These are phyloP conservation scores for Scalesia atractyloides DNA, from an alignment of 129 eudicot species.

Conservation along the genomic window DNA sequence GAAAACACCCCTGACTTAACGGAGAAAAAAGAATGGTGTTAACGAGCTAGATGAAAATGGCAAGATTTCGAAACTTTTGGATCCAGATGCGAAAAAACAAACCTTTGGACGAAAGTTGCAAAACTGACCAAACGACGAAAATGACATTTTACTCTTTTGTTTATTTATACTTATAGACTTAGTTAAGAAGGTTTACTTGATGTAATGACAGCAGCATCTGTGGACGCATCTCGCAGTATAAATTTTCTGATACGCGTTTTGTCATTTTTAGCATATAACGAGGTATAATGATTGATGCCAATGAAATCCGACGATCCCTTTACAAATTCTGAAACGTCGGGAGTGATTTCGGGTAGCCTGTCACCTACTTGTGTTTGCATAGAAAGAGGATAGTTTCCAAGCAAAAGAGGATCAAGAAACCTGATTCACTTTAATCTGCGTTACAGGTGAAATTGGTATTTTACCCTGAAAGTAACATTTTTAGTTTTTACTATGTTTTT, in stretches of 20 bases:
- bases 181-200: slow-evolving; percentile 40
- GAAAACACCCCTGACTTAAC: too few relatives aligned
- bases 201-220: slow-evolving; percentile 73
- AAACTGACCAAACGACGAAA: too few relatives aligned
- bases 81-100: too few relatives aligned
- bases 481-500: slow-evolving; percentile 10
- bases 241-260: slow-evolving; percentile 58
- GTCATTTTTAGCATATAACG: slow-evolving; percentile 81
- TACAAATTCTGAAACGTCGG: slow-evolving; percentile 47
- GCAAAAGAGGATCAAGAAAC: slow-evolving; percentile 96
- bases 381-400: slow-evolving; percentile 83
- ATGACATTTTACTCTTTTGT: not conserved
- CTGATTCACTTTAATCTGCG: slow-evolving; percentile 59
- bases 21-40: too few relatives aligned
- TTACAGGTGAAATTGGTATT: slow-evolving; percentile 33
- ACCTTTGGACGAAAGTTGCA: too few relatives aligned
- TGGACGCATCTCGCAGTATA: slow-evolving; percentile 63
- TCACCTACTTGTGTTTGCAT: slow-evolving; percentile 74
- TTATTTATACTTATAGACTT: not conserved
- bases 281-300: slow-evolving; percentile 91
- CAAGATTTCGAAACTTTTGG: too few relatives aligned
- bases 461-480: slow-evolving; percentile 16
- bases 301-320: slow-evolving; percentile 72
- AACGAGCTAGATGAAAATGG: too few relatives aligned
- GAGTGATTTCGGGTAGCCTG: slow-evolving; percentile 72